phyloP scores from a whole-genome alignment of 148 eudicot species.

The Talinum fruticosum region DNA sequence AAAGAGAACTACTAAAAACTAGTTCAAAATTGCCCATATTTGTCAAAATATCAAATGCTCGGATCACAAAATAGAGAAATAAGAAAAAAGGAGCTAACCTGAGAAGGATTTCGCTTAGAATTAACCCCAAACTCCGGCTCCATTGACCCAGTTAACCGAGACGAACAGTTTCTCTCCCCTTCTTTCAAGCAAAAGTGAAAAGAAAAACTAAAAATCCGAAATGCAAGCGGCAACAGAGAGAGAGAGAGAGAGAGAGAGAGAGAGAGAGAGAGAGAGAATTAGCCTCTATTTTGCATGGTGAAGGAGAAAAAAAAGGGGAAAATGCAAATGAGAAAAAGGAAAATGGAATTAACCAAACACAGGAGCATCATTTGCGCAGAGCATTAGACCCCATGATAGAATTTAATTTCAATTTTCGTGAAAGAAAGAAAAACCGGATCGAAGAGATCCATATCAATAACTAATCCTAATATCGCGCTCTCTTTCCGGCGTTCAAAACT shows the following conservation, averaged over 20 bases:
- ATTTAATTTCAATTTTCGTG: not conserved
- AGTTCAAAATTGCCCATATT: not conserved
- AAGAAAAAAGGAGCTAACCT: conserved; percentile 19
- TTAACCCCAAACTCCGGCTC: conserved; percentile 38
- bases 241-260: not conserved
- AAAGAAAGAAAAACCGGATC: not conserved
- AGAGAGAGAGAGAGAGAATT: not conserved
- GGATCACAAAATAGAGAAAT: not conserved
- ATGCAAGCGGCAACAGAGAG: not conserved
- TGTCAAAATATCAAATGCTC: not conserved
- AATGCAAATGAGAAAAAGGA: not conserved
- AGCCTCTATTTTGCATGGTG: not conserved
- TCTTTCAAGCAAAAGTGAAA: not conserved
- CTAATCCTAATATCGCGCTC: not conserved
- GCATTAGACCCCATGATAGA: not conserved
- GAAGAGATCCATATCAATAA: not conserved
- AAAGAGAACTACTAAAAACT: not conserved
- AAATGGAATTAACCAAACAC: not conserved
- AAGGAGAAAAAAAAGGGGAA: not conserved
- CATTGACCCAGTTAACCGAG: conserved; percentile 24
- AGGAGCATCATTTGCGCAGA: not conserved
- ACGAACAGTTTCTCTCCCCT: not conserved
- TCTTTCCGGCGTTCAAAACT: not conserved
- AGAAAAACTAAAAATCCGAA: not conserved
- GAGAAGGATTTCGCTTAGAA: conserved; percentile 27